These are phyloP conservation scores for Coniferiporia sulphurascens DNA, from an alignment of 1,284 basidiomycete species.

Conservation along the genomic window DNA sequence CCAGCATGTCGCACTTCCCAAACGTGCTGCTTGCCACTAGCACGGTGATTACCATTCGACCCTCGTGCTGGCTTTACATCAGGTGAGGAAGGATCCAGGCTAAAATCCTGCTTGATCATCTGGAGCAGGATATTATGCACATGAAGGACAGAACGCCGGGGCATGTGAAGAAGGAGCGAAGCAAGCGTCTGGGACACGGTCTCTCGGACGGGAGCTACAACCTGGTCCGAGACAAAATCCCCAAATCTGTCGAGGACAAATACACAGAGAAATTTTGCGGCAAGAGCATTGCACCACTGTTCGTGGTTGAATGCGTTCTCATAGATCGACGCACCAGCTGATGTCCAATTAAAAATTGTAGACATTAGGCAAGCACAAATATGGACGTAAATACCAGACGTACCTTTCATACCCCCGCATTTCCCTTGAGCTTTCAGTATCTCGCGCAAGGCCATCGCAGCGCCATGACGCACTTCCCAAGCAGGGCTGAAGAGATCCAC, in stretches of 20 bases:
- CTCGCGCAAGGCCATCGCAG: conserved; percentile 88
- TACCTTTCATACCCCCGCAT: conserved; percentile 77
- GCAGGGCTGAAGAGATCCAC: conserved; percentile 82
- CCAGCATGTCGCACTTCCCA: conserved; percentile 99
- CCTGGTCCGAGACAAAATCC: conserved; percentile 94
- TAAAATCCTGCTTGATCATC: conserved; percentile 90
- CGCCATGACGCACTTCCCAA: conserved; percentile 96
- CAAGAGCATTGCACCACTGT: conserved; percentile 85
- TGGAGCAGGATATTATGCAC: conserved; percentile 83
- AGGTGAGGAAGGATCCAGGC: conserved; percentile 10
- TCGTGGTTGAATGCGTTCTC: conserved; percentile 71
- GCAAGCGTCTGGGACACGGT: conserved; percentile 95
- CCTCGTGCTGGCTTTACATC: conserved; percentile 22
- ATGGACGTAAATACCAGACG: conserved; percentile 15
- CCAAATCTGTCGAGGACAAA: conserved; percentile 97
- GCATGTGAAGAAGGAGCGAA: conserved; percentile 85
- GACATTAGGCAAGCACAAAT: conserved; percentile 10
- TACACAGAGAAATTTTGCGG: conserved; percentile 84
- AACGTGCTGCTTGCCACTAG: conserved; percentile 58
- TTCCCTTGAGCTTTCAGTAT: conserved; percentile 83
- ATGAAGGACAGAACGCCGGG: conserved; percentile 66
- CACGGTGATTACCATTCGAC: conserved; percentile 28
- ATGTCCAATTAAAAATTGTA: background rate
- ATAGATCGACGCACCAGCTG: conserved; percentile 44
- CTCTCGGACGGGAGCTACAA: conserved; percentile 95